Evolutionary conservation across 768 basidiomycete species (phyloP).

Genomic region (Termitomyces sp.): DNA sequence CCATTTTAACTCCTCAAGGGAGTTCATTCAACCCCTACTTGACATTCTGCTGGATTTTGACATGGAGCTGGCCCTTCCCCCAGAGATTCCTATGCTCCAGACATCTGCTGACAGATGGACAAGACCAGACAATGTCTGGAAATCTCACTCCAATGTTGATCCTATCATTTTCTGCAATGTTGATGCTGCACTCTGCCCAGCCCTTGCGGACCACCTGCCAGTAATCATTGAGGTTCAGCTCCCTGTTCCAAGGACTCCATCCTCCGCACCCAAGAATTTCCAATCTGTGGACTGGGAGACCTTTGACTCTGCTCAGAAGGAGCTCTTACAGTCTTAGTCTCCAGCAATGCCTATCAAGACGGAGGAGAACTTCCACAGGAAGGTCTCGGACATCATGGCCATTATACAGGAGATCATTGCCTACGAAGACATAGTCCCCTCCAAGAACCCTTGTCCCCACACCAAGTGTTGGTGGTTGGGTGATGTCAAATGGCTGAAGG

Average conservation of each 20-base stretch:
- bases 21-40: neutral
- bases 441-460: neutral
- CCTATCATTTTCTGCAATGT: conserved; percentile 1
- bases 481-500: neutral
- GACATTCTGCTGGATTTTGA: neutral
- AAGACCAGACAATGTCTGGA: conserved; percentile 5
- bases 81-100: neutral
- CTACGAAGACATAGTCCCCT: neutral
- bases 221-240: neutral
- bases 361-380: neutral
- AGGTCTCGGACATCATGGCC: neutral
- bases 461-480: neutral
- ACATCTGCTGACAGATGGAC: neutral
- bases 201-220: neutral
- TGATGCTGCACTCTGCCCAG: neutral
- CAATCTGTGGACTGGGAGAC: neutral
- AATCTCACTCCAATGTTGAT: neutral
- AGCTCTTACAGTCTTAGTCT: neutral
- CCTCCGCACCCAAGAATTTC: neutral
- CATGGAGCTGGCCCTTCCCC: neutral
- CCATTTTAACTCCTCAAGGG: conserved; percentile 1
- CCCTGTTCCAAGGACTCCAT: neutral
- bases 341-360: neutral
- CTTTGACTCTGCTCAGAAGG: neutral
- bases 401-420: neutral